Conservation (phyloP, 148 eudicot species). For the Arbutus unedo region DNA sequence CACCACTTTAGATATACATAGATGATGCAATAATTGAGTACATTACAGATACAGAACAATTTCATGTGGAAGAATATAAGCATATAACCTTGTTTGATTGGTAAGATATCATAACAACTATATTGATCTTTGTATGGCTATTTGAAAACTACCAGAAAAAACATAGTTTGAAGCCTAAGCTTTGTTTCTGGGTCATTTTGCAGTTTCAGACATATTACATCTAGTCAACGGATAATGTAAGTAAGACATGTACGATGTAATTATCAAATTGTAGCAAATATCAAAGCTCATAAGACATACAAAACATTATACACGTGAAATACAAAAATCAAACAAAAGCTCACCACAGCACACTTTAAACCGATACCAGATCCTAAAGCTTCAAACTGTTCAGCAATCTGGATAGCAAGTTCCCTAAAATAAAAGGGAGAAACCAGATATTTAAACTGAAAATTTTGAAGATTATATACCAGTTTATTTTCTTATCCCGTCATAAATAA, state of each 20-base stretch:
- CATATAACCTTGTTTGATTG: not conserved
- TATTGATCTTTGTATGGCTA: not conserved
- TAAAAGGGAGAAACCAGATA: constrained; percentile 6
- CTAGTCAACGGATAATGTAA: not conserved
- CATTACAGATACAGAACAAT: not conserved
- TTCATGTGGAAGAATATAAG: too few relatives aligned
- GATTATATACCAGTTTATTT: not conserved
- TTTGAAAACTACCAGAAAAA: not conserved
- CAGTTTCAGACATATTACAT: not conserved
- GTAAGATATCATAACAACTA: not conserved
- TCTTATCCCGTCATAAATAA: not conserved
- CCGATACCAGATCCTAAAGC: constrained; percentile 82
- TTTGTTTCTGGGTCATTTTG: not conserved
- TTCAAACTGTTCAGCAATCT: constrained; percentile 90
- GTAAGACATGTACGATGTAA: not conserved
- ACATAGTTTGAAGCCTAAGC: not conserved
- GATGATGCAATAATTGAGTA: not conserved
- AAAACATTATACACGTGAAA: not conserved
- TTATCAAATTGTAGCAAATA: not conserved
- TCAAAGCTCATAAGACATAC: not conserved
- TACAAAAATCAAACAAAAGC: constrained; percentile 10
- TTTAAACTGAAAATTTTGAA: not conserved
- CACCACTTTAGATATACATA: not conserved
- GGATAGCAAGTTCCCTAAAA: constrained; percentile 84
- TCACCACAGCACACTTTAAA: constrained; percentile 77